Evolutionary conservation across 257 asterid species (phyloP).

Genomic region (Nicotiana otophora): DNA sequence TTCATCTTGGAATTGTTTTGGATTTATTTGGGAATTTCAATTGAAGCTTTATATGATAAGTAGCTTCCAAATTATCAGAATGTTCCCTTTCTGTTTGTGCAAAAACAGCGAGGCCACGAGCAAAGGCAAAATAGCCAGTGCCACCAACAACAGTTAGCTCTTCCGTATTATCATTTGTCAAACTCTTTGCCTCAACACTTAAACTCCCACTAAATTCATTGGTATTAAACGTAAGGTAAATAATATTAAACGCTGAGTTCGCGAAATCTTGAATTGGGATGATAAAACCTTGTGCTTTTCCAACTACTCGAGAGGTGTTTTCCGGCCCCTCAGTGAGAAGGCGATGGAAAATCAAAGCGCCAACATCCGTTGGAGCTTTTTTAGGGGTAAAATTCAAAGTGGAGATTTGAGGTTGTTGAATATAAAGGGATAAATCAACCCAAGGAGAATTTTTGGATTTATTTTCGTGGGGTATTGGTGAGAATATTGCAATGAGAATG

Average conservation of each 20-base stretch:
- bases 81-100: constrained; percentile 30
- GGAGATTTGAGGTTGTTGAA: constrained; percentile 50
- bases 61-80: constrained; percentile 30
- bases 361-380: constrained; percentile 27
- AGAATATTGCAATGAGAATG: constrained; percentile 56
- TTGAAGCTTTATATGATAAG: constrained; percentile 54
- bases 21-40: constrained; percentile 50
- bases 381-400: constrained; percentile 9
- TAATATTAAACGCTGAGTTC: constrained; percentile 60
- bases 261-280: constrained; percentile 67
- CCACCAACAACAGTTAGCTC: constrained; percentile 70
- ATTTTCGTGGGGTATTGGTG: constrained; percentile 49
- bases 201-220: constrained; percentile 53
- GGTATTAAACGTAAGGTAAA: constrained; percentile 59
- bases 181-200: constrained; percentile 51
- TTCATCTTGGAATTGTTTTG: constrained; percentile 36
- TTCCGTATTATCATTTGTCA: constrained; percentile 36
- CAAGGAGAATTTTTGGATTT: constrained; percentile 19
- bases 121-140: constrained; percentile 85
- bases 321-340: constrained; percentile 60
- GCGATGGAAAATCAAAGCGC: constrained; percentile 65
- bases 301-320: constrained; percentile 57
- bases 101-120: constrained; percentile 68
- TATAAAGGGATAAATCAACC: constrained; percentile 51
- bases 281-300: constrained; percentile 73